Evolutionary conservation across 1,284 basidiomycete genomes (phyloP), one percentile per base, ranked within the genome.

Genomic region (Sparassis latifolia): DNA sequence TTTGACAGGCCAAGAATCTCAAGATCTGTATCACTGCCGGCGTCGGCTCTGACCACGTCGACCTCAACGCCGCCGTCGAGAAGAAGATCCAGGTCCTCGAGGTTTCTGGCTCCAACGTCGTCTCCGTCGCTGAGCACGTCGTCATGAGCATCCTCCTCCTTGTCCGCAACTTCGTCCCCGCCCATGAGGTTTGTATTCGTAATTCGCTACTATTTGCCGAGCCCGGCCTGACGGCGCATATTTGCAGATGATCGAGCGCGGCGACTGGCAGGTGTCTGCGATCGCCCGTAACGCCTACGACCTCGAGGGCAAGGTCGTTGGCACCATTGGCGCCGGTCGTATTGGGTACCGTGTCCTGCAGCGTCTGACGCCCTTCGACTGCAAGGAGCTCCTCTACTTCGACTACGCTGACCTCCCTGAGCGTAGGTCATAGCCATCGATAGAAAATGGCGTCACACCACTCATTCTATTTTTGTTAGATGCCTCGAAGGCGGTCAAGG

Each of bases 11-110:
- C 37, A 86, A 86, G 71, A 95, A 96, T 63, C 81, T 98, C 62
- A 96, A 94, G 74, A 71, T 96, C 55, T 92, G 89, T 64, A 80
- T 97, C 62, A 97, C 94, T 7, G 94, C 94, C 48, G 94, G 94
- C 71, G 93, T 97, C 44, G 93, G 93, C 10, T 94, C 91, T 33
- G 94, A 96, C 73, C 91, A 93, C 71, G 84, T 97, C 62, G 92
- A 97, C 68, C 79, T 97, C 50, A 86, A 95, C 64, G 89, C 89
- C 29, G 90, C 91, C 45, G 92, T 92, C 64, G 80, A 91, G 67
- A 77, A 79, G 60, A 79, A 80, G 56, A 84, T 97, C 62, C 86
- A 92, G 62, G 94, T 66, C 33, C 54, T 64, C 49, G 61, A 68
- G 56, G 66, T 68, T 48, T 62, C 67, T 33, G 67, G 67, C 46